phyloP scores from a whole-genome alignment of 2,329 filamentous ascomycete species.

The Talaromyces piceae region DNA sequence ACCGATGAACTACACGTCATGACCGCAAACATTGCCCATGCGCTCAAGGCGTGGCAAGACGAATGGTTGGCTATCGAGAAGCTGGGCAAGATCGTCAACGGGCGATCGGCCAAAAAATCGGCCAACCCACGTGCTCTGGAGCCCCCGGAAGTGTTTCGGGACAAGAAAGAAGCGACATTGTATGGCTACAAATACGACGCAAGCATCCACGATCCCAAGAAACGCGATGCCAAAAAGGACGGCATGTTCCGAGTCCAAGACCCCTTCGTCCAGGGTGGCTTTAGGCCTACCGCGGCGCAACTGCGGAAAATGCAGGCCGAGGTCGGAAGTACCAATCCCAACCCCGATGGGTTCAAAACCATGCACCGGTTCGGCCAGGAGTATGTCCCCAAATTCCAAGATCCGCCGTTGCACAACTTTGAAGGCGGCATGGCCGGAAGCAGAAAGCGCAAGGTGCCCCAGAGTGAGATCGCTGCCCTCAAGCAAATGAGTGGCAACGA shows the following conservation, averaged over 20 bases:
- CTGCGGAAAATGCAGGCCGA: constrained; percentile 33
- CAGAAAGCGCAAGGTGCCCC: constrained; percentile 31
- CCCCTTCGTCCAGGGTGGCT: constrained; percentile 48
- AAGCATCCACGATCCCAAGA: constrained; percentile 8
- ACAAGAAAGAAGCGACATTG: constrained; percentile 53
- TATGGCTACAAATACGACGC: constrained; percentile 54
- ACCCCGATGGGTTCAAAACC: constrained; percentile 36
- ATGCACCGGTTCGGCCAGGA: constrained; percentile 31
- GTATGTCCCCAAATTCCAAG: constrained; percentile 29
- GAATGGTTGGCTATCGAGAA: constrained; percentile 48
- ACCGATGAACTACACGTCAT: constrained; percentile 48
- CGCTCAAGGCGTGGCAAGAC: constrained; percentile 50
- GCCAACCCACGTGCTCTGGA: constrained; percentile 46
- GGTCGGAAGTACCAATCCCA: constrained; percentile 27
- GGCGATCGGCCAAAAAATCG: constrained; percentile 45
- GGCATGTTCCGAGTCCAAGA: constrained; percentile 45
- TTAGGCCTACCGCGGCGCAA: constrained; percentile 37
- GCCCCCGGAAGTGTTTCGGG: constrained; percentile 45
- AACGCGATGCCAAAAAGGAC: constrained; percentile 24
- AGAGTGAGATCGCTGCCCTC: constrained; percentile 24
- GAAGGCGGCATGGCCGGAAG: constrained; percentile 20
- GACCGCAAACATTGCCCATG: constrained; percentile 47
- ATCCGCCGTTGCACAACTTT: constrained; percentile 22
- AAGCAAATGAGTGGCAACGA: constrained; percentile 18
- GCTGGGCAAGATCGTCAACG: constrained; percentile 41